Percentiles rank a stretch among this genome's conserved stretches.
phyloP scores from a whole-genome alignment of 2,329 filamentous ascomycete species.

The Aspergillus sp. region DNA sequence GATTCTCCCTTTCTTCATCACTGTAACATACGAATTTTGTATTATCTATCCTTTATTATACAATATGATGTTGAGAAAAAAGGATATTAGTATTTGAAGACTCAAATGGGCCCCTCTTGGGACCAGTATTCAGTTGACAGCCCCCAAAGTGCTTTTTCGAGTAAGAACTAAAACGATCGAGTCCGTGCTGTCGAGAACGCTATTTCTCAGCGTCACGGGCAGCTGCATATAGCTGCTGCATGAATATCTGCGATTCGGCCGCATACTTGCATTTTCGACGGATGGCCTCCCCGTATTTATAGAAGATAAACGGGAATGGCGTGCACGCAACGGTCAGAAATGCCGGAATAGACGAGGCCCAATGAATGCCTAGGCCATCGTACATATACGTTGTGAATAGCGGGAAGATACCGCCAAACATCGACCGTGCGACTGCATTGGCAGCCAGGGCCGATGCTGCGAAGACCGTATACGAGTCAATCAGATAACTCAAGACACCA shows the following conservation, averaged over 20 bases:
- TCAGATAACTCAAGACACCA: constrained; percentile 20
- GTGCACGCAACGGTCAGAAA: constrained; percentile 19
- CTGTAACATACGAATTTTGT: neutral
- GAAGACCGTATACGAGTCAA: constrained; percentile 21
- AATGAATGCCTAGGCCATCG: constrained; percentile 18
- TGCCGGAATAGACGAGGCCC: constrained; percentile 18
- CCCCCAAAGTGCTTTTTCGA: no score
- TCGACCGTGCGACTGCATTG: constrained; percentile 18
- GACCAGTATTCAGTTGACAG: no score
- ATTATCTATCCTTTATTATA: neutral
- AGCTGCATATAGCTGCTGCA: neutral
- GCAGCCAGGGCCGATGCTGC: constrained; percentile 19
- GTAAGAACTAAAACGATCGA: no score
- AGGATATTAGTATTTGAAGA: neutral
- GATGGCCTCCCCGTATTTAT: constrained; percentile 14
- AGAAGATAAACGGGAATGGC: constrained; percentile 21
- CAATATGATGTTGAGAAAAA: neutral
- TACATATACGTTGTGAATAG: constrained; percentile 22
- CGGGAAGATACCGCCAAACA: constrained; percentile 20
- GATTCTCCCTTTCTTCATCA: neutral
- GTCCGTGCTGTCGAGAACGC: neutral
- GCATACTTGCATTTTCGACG: neutral
- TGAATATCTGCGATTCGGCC: neutral
- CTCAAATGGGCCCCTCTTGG: no score
- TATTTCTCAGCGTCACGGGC: neutral